A percentile compares a stretch with the other conserved stretches of the same genome.
Conservation (phyloP, 1,139 yeast genomes). For the Lodderomyces metapsilosis region DNA sequence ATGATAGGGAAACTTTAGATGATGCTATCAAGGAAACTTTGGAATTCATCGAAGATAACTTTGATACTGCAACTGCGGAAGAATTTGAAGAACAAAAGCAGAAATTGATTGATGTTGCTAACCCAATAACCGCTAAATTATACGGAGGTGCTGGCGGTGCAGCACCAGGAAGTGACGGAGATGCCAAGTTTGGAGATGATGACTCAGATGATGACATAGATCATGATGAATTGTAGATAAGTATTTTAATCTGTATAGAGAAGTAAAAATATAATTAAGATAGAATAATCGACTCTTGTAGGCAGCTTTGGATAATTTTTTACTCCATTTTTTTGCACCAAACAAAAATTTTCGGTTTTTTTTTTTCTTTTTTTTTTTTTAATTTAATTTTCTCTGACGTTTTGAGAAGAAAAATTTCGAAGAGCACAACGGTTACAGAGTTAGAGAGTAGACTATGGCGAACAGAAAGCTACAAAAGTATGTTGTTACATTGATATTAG, state of each 20-base stretch:
- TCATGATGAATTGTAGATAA: slow-evolving; percentile 46
- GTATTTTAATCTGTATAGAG: slow-evolving; percentile 1
- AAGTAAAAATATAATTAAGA: not conserved
- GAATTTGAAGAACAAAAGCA: slow-evolving; percentile 94
- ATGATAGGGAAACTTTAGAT: slow-evolving; percentile 84
- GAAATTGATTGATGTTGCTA: slow-evolving; percentile 77
- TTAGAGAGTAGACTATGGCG: slow-evolving; percentile 25
- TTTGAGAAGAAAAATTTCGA: slow-evolving; percentile 1
- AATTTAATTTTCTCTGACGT: not conserved
- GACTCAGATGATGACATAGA: slow-evolving; percentile 68
- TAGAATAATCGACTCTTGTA: no score
- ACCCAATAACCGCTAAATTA: slow-evolving; percentile 90
- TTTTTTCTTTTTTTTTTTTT: no score
- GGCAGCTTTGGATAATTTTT: no score
- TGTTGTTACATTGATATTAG: no score
- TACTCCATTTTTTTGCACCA: not conserved
- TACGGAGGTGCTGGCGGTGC: slow-evolving; percentile 61
- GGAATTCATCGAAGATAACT: slow-evolving; percentile 89
- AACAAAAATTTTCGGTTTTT: not conserved
- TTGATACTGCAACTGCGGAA: slow-evolving; percentile 83
- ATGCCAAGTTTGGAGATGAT: slow-evolving; percentile 49
- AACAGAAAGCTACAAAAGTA: slow-evolving; percentile 51
- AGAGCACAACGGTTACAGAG: not conserved
- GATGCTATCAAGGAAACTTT: slow-evolving; percentile 87
- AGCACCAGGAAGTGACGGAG: slow-evolving; percentile 20